Evolutionary conservation across 2,329 filamentous ascomycete species (phyloP), one percentile per base, ranked within the genome.

Genomic region (Laburnicola sp.): DNA sequence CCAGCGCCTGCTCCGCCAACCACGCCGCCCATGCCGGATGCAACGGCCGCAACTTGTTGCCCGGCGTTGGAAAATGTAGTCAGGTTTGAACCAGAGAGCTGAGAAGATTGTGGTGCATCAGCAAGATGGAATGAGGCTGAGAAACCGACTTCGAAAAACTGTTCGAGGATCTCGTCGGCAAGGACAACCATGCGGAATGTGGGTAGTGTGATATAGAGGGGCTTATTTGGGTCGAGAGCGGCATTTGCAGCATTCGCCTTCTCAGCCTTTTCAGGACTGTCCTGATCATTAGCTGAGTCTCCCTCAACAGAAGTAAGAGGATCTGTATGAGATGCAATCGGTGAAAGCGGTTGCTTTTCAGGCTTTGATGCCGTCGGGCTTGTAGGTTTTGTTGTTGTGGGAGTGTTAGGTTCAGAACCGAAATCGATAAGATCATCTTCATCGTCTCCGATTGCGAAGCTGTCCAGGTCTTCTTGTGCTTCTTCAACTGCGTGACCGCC

Each of bases 151-250:
- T 99, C 94, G 70, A 99, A 99, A 75, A 99, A 99, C 62, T 95
- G 89, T 66, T 99, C 93, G 4, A 99, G 83, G 0, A 95, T 82
- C 72, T 99, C 94, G 67, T 99, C 94, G 37, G 94, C 94, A 6
- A 99, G 84, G 7, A 99, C 89, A 3, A 99, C 91, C 94, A 99
- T 99, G 59, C 94, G 88, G 81, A 99, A 99, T 0, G 94, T 99
- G 1, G 94, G 94, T 1, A 99, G 82, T 0, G 94, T 97, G 66
- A 99, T 97, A 70, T 97, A 89, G 0, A 99, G 82, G 5, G 94
- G 94, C 57, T 96, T 93, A 25, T 91, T 87, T 2, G 94, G 94
- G 69, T 99, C 92, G 3, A 99, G 82, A 0, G 94, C 94, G 6
- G 87, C 85, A 68, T 99, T 99, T 40, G 91, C 91, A 21, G 88